Base-by-base conservation (phyloP, 768 basidiomycete genomes). In the Boletus insuetus region DNA sequence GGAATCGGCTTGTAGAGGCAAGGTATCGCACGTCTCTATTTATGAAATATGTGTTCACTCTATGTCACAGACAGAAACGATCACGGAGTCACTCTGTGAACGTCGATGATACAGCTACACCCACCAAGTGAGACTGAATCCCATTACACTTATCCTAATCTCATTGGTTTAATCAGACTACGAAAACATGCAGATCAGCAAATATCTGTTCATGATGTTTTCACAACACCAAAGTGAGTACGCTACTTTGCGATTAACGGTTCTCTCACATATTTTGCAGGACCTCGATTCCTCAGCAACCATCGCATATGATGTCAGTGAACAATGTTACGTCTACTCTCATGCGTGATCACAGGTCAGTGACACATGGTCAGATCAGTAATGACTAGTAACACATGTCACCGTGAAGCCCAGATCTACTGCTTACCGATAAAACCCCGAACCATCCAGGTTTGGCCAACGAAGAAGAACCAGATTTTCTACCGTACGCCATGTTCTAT, bases 1-100 rank as follows among this genome's bases (percentile, higher is more conserved):
- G 67, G 67, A 53, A 58, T 51, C 54, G 39, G 29, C 40, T 68
- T 19, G 17, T 62, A 16, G 46, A 56, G 16, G 58, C 63, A 35
- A 58, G 60, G 65, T 63, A 55, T 48, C 3, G 11, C 14, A 2
- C 19, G 17, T 29, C 13, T 22, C 47, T 39, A 2, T 53, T 31
- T 20, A 8, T 41, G 32, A 34, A 19, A 9, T 20, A 16, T 37
- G 31, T 43, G 19, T 20, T 62, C 49, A 66, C 14, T 12, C 6
- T 2, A 34, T 29, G 3, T 2, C 10, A 39, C 47, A 71, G 64
- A 37, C 56, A 52, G 22, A 72, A 72, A 54, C 62, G 70, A 49
- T 41, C 51, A n/a, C 64, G 54, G 9, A 66, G 62, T 41, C 31
- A 49, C 48, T 70, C 66, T n/a, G 17, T 49, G 38, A 59, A 58